phyloP scores from a whole-genome alignment of 2,329 filamentous ascomycete genomes.

The Basipetospora chlamydospora region DNA sequence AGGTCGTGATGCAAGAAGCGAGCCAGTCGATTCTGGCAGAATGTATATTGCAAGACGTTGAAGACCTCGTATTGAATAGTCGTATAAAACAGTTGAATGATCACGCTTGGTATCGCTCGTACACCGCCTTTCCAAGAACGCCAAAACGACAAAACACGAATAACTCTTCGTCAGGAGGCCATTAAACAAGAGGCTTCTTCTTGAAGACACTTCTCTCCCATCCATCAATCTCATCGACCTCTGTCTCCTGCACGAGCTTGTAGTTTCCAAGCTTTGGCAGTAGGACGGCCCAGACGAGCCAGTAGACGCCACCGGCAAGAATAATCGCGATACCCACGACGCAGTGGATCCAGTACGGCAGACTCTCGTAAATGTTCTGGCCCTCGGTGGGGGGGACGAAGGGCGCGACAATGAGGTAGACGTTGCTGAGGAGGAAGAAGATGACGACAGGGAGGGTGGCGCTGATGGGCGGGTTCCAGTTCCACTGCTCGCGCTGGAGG shows the following conservation, averaged over 20 bases:
- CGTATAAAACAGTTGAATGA: no score
- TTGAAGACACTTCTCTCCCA: conserved; percentile 46
- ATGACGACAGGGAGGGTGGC: conserved; percentile 37
- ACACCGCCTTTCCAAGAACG: no score
- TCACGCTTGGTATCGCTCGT: no score
- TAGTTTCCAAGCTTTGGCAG: conserved; percentile 38
- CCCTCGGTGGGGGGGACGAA: conserved; percentile 37
- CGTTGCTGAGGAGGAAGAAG: conserved; percentile 47
- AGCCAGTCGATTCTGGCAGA: no score
- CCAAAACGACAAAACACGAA: no score
- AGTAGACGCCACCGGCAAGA: conserved; percentile 37
- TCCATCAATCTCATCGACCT: conserved; percentile 42
- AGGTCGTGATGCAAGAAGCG: no score
- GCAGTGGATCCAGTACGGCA: conserved; percentile 45
- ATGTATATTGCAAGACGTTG: no score
- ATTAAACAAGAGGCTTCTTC: conserved; percentile 18
- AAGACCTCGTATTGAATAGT: no score
- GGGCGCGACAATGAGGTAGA: conserved; percentile 45
- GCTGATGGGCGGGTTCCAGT: conserved; percentile 40
- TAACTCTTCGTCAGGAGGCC: no score
- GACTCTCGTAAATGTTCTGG: conserved; percentile 35
- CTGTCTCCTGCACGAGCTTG: conserved; percentile 37
- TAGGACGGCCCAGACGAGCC: conserved; percentile 38
- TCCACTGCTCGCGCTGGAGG: conserved; percentile 27
- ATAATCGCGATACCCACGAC: conserved; percentile 41